Conservation (phyloP, 495 filamentous ascomycete species). For the Monascus purpureus region DNA sequence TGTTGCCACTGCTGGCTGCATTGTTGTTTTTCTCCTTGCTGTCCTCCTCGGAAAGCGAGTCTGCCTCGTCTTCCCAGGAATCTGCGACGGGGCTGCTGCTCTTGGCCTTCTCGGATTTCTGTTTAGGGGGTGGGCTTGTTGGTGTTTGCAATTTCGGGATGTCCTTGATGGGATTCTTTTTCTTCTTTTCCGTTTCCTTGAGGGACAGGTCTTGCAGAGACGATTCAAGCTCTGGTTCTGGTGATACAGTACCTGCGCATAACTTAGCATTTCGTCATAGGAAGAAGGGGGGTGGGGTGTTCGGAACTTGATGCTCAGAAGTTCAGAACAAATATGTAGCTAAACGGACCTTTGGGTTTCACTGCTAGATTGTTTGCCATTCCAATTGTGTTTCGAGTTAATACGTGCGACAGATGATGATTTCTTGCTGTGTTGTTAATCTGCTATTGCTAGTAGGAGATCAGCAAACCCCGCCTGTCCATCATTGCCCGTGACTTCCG, state of each 20-base stretch:
- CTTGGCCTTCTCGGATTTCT: conserved; percentile 28
- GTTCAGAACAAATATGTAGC: no score
- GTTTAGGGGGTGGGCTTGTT: conserved; percentile 10
- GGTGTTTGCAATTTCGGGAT: conserved; percentile 6
- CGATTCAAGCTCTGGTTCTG: conserved; percentile 26
- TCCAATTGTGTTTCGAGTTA: conserved; percentile 5
- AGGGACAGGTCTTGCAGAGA: conserved; percentile 33
- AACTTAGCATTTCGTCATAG: no score
- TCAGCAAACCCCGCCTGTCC: no score
- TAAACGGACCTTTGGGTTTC: conserved; percentile 10
- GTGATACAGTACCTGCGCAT: no score
- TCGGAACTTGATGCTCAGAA: no score
- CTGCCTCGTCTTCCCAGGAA: conserved; percentile 75
- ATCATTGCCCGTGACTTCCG: no score
- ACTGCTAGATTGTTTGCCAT: conserved; percentile 6
- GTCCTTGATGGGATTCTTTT: conserved; percentile 14
- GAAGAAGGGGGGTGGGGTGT: no score
- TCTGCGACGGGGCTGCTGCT: conserved; percentile 42
- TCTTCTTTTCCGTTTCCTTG: conserved; percentile 4
- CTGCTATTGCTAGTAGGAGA: no score
- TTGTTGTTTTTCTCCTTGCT: neutral
- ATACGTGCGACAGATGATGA: neutral
- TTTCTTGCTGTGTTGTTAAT: neutral
- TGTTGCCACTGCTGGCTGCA: neutral
- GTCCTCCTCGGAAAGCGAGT: neutral